Evolutionary conservation across 2,329 filamentous ascomycete genomes (phyloP), one percentile per base, ranked within the genome.

Genomic region (Plectosphaerella sp.): DNA sequence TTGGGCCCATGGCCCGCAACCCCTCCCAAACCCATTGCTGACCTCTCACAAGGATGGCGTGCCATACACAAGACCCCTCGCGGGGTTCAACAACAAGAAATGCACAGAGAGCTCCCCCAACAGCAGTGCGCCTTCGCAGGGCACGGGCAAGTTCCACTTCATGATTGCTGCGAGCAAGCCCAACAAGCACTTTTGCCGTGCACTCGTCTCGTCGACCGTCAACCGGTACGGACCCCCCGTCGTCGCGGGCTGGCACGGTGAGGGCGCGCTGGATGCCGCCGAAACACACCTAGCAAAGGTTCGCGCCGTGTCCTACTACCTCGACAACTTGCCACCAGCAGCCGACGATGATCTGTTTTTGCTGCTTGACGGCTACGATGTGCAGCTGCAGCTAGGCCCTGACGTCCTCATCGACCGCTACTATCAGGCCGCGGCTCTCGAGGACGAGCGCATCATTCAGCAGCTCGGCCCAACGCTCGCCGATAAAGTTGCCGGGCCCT

Each of bases 311-410:
- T 52, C 65, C 42, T 59, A 62, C n/a, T 71, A 72, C 49, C 59
- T 72, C 14, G 52, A 66, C 33, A 56, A 56, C 15, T 57, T 71
- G 3, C 52, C 53, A 9, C 33, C 50, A 2, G 59, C 56, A 9
- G 60, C 67, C 5, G 65, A 84, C 52, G 72, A 81, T 18, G 86
- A 89, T 62, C 66, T 89, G 25, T 76, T 87, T 8, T 67, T 88
- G 52, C 72, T 88, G 46, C 74, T 84, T 6, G 84, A 88, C 62
- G 83, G 79, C 1, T 77, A 82, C 62, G 82, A 88, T 53, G 73
- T 83, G 1, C 82, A 83, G 69, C 82, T 87, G 54, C 86, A 89
- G 63, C 70, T 88, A 3, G 83, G 84, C 0, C 77, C 82, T 3
- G 78, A 85, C 42, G 72, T 87, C 18, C 68, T 88, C 57, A 76